A percentile compares a stretch with the other conserved stretches of the same genome.
Evolutionary conservation across 2,329 filamentous ascomycete species (phyloP).

Genomic region (Diaporthe aspalathi): DNA sequence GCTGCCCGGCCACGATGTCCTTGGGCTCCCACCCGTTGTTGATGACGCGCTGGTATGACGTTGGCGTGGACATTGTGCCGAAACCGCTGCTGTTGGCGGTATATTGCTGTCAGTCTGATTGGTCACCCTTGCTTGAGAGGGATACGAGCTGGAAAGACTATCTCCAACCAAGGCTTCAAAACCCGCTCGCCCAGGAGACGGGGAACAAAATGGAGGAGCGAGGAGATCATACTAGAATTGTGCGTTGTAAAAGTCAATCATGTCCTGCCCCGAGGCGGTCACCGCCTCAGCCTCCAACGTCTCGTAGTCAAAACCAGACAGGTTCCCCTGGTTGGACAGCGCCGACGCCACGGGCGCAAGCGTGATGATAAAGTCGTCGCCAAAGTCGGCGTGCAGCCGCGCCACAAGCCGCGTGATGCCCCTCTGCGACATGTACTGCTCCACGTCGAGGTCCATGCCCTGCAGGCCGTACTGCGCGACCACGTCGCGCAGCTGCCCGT

Average conservation of each 20-base stretch:
- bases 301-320: slow-evolving; percentile 86
- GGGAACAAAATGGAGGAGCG: too few species aligned
- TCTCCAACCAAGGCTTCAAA: too few species aligned
- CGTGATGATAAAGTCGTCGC: slow-evolving; percentile 78
- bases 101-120: not conserved
- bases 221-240: slow-evolving; percentile 67
- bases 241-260: slow-evolving; percentile 87
- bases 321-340: slow-evolving; percentile 64
- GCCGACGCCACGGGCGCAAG: slow-evolving; percentile 86
- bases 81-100: slow-evolving; percentile 79
- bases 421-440: slow-evolving; percentile 77
- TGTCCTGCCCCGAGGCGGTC: slow-evolving; percentile 44
- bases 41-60: slow-evolving; percentile 63
- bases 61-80: slow-evolving; percentile 66
- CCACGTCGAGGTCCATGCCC: slow-evolving; percentile 82
- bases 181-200: too few species aligned
- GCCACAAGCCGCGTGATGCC: slow-evolving; percentile 77
- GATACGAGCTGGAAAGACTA: not conserved
- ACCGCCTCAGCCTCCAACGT: slow-evolving; percentile 76
- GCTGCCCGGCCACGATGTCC: slow-evolving; percentile 82
- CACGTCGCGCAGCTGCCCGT: slow-evolving; percentile 74
- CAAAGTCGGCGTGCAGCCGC: slow-evolving; percentile 76
- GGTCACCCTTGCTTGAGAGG: too few species aligned
- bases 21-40: slow-evolving; percentile 76
- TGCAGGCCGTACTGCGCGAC: slow-evolving; percentile 72